Conservation (phyloP, 179 eudicot species). For the Nepenthes alata region DNA sequence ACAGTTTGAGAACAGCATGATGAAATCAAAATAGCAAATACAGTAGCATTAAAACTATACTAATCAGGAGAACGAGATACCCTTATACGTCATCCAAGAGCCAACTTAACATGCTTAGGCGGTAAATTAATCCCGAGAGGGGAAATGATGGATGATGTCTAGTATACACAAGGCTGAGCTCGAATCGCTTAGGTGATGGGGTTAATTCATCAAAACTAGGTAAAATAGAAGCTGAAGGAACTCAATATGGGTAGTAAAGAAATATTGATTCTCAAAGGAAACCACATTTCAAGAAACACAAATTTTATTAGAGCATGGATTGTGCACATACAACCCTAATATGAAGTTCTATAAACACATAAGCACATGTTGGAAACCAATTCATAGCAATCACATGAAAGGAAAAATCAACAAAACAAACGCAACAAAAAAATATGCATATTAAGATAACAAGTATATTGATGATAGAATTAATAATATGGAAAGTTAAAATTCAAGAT, state of each 20-base stretch:
- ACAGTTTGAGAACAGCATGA: background rate
- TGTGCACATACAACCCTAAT: conserved; percentile 3
- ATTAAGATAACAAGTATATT: background rate
- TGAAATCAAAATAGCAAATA: background rate
- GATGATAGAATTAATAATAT: background rate
- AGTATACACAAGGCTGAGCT: background rate
- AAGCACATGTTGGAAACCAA: background rate
- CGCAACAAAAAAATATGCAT: background rate
- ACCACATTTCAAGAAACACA: conserved; percentile 4
- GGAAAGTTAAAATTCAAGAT: background rate
- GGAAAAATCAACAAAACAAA: conserved; percentile 1
- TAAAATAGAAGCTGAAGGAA: background rate
- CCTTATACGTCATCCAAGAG: background rate
- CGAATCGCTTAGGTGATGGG: background rate
- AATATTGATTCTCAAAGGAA: background rate
- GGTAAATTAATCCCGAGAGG: background rate
- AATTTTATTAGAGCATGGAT: background rate
- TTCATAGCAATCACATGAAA: background rate
- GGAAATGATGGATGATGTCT: background rate
- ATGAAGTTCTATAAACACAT: background rate
- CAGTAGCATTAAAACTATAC: background rate
- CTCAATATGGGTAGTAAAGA: background rate
- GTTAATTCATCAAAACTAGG: background rate
- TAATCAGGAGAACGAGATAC: background rate
- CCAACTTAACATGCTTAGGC: background rate